Evolutionary conservation across 73 alveolate species (phyloP), one percentile per base, ranked within the genome.

Genomic region (Breviolum minutum): DNA sequence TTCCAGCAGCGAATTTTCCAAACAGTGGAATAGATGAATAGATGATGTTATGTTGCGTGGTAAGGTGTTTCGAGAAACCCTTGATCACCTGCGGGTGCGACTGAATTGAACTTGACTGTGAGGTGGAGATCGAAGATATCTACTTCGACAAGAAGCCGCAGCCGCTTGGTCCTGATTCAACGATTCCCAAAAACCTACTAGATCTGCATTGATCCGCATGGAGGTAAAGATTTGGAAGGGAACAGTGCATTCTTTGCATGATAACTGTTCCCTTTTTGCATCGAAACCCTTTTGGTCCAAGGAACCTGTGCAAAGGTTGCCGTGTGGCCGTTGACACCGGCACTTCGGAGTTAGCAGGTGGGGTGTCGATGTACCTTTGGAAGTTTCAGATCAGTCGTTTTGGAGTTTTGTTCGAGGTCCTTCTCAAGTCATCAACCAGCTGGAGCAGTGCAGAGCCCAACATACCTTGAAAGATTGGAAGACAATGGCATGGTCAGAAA

Each of bases 311-410:
- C 89, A 80, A 76, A 80, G 98, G 98, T 32, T 94, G 99, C 74
- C 99, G 99, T n/a, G 99, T 94, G 79, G 99, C 99, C 9, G 99
- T 94, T 20, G 99, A 94, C 99, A 94, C 99, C 22, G 99, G 99
- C 66, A 94, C 99, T 32, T 94, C 99, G 19, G 94, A 94, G 62
- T 94, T 94, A 29, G 99, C 99, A 79, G 99, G 99, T 40, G 63
- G 20, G 69, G 60, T 0, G 16, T 63, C 17, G 19, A 20, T 71
- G 81, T 71, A 71, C 81, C 54, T 40, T 40, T 40, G 54, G 54
- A 40, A 40, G 54, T 40, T 40, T 40, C 54, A 40, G 54, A 68
- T 68, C 6, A 27, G 16, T 27, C 63, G 26, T 62, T 10, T 22
- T 30, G 60, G 19, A 32, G 30, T 8, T 19, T 17, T 30, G 63